Conservation (phyloP, 768 basidiomycete species). For the Boletellus emodensis region DNA sequence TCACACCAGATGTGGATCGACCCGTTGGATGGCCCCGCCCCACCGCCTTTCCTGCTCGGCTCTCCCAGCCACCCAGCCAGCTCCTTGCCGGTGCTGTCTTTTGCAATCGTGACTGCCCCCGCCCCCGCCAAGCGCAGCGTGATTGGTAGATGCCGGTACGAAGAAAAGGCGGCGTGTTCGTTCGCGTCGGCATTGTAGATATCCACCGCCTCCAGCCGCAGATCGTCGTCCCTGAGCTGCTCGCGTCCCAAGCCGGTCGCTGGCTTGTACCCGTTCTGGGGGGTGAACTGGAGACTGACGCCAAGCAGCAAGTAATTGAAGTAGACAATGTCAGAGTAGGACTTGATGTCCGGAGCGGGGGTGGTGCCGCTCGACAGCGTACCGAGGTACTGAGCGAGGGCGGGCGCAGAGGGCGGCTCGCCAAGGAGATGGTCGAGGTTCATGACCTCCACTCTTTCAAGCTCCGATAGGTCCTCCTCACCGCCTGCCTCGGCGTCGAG, state of each 20-base stretch:
- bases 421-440: slow-evolving; percentile 44
- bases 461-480: slow-evolving; percentile 20
- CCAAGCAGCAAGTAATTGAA: slow-evolving; percentile 80
- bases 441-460: slow-evolving; percentile 18
- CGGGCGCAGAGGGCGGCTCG: slow-evolving; percentile 43
- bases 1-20: slow-evolving; percentile 94
- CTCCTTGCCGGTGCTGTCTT: slow-evolving; percentile 66
- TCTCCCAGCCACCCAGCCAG: slow-evolving; percentile 77
- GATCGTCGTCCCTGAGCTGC: slow-evolving; percentile 46
- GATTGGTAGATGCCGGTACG: slow-evolving; percentile 56
- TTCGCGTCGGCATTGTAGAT: slow-evolving; percentile 62
- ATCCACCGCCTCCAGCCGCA: slow-evolving; percentile 70
- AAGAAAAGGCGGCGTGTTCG: slow-evolving; percentile 46
- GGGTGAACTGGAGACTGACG: slow-evolving; percentile 74
- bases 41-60: slow-evolving; percentile 88
- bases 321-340: slow-evolving; percentile 81
- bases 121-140: slow-evolving; percentile 37
- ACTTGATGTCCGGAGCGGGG: slow-evolving; percentile 59
- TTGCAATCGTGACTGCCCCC: slow-evolving; percentile 41
- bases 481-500: slow-evolving; percentile 7
- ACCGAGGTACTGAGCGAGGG: slow-evolving; percentile 42
- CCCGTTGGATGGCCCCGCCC: slow-evolving; percentile 75
- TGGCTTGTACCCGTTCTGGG: slow-evolving; percentile 61
- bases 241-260: slow-evolving; percentile 40
- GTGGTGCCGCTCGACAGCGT: slow-evolving; percentile 27